Conservation (phyloP, 371 early-diverging fungal genomes). For the Mucor racemosus region DNA sequence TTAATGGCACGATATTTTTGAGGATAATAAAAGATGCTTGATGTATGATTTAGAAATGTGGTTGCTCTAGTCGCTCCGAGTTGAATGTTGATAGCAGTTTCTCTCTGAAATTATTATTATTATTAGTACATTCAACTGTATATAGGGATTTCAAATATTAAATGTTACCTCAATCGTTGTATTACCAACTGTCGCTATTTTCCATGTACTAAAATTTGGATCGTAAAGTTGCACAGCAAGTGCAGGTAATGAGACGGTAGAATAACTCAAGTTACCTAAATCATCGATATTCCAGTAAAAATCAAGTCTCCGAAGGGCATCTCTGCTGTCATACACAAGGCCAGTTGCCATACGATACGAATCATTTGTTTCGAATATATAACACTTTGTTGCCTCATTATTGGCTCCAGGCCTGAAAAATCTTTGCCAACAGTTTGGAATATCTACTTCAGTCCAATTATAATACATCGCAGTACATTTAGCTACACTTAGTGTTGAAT, state of each 20-base stretch:
- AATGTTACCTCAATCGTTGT: conserved; percentile 31
- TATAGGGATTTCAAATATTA: not conserved
- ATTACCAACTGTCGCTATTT: conserved; percentile 16
- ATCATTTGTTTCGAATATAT: conserved; percentile 33
- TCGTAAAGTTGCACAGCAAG: conserved; percentile 39
- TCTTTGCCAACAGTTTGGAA: conserved; percentile 23
- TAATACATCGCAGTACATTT: conserved; percentile 31
- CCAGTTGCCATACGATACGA: conserved; percentile 31
- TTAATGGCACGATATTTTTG: conserved; percentile 37
- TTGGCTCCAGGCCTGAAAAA: conserved; percentile 17
- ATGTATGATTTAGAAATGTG: conserved; percentile 31
- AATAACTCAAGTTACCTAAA: conserved; percentile 18
- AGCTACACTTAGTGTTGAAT: conserved; percentile 30
- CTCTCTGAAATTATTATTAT: conserved; percentile 8
- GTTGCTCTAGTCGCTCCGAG: conserved; percentile 35
- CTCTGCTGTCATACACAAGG: conserved; percentile 9
- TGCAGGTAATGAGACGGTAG: conserved; percentile 36
- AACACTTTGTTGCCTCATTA: conserved; percentile 22
- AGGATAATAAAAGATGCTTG: conserved; percentile 32
- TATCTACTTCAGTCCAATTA: conserved; percentile 23
- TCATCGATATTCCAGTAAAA: conserved; percentile 46
- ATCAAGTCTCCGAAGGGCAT: conserved; percentile 38
- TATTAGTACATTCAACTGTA: not conserved
- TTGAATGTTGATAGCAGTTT: conserved; percentile 23
- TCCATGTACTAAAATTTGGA: conserved; percentile 38